A percentile compares a stretch with the other conserved stretches of the same genome.
Conservation (phyloP, 345 rosid genomes). For the Syzygium oleosum region DNA sequence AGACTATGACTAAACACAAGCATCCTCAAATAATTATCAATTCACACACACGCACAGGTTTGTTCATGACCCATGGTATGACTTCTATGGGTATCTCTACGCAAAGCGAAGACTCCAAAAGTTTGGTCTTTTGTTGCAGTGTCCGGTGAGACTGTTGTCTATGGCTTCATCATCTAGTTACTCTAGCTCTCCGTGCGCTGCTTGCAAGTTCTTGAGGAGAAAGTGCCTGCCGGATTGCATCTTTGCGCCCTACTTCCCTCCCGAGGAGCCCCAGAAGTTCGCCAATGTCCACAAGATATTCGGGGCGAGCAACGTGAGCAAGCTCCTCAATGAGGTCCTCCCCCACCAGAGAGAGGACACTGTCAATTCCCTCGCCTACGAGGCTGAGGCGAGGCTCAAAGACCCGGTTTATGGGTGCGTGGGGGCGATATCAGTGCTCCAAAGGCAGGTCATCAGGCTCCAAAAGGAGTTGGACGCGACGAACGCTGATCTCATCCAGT, state of each 20-base stretch:
- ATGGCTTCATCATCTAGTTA: slow-evolving; percentile 14
- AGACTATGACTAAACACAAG: not conserved
- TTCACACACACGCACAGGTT: not conserved
- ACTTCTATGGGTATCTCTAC: not conserved
- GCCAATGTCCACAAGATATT: slow-evolving; percentile 54
- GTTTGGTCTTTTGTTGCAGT: not conserved
- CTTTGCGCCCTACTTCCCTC: slow-evolving; percentile 59
- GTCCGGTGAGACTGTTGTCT: not conserved
- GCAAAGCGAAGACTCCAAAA: not conserved
- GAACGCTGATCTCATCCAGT: slow-evolving; percentile 38
- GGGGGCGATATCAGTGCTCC: slow-evolving; percentile 51
- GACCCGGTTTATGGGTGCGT: slow-evolving; percentile 64
- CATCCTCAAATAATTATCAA: not conserved
- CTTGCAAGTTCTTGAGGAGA: slow-evolving; percentile 57
- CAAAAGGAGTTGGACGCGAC: slow-evolving; percentile 50
- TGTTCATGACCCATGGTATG: not conserved
- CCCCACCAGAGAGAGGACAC: slow-evolving; percentile 63
- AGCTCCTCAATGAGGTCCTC: slow-evolving; percentile 42
- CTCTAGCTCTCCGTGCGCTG: slow-evolving; percentile 54
- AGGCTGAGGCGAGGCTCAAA: slow-evolving; percentile 51
- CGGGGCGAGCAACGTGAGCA: slow-evolving; percentile 58
- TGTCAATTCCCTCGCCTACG: slow-evolving; percentile 52
- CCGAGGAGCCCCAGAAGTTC: slow-evolving; percentile 60
- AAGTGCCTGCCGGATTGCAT: slow-evolving; percentile 50
- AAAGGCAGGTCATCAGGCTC: slow-evolving; percentile 38